Percentiles rank a stretch among this genome's conserved stretches.
These are phyloP conservation scores for Silene coronaria DNA, from an alignment of 179 eudicot species.

Conservation along the genomic window DNA sequence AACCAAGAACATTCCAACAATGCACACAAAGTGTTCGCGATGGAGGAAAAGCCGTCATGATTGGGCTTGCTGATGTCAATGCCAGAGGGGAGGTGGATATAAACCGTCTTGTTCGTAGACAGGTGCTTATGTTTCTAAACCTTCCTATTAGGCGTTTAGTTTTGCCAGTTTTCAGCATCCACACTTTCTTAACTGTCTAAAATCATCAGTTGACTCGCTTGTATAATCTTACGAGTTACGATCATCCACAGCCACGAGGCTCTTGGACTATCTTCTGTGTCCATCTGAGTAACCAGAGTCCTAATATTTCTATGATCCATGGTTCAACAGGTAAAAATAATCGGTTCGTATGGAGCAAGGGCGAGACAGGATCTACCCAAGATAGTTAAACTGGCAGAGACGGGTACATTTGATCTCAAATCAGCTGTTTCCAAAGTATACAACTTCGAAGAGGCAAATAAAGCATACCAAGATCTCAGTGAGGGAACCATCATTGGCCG, in stretches of 20 bases:
- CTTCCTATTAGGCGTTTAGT: not conserved
- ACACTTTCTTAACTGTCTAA: not conserved
- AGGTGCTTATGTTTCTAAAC: slow-evolving; percentile 40
- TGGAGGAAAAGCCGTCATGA: slow-evolving; percentile 99
- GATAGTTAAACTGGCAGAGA: slow-evolving; percentile 77
- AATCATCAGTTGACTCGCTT: not conserved
- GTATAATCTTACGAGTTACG: too few relatives aligned
- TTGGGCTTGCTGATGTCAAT: slow-evolving; percentile 68
- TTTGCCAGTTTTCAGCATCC: not conserved
- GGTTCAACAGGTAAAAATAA: slow-evolving; percentile 63
- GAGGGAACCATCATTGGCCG: slow-evolving; percentile 75
- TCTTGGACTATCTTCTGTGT: too few relatives aligned
- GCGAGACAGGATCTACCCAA: slow-evolving; percentile 98
- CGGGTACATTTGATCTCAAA: slow-evolving; percentile 68
- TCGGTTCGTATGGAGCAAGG: slow-evolving; percentile 94
- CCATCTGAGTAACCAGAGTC: too few relatives aligned
- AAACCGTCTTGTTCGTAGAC: slow-evolving; percentile 94
- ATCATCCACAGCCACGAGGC: too few relatives aligned
- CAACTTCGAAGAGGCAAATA: slow-evolving; percentile 62
- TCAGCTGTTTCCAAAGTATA: slow-evolving; percentile 83
- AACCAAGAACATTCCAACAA: slow-evolving; percentile 74
- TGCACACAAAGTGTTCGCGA: slow-evolving; percentile 93
- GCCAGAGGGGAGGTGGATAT: slow-evolving; percentile 94
- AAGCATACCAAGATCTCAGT: slow-evolving; percentile 75
- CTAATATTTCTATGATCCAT: not conserved